These are phyloP conservation scores for Ophiostoma pallidulum DNA, from an alignment of 2,329 filamentous ascomycete genomes.

Conservation along the genomic window DNA sequence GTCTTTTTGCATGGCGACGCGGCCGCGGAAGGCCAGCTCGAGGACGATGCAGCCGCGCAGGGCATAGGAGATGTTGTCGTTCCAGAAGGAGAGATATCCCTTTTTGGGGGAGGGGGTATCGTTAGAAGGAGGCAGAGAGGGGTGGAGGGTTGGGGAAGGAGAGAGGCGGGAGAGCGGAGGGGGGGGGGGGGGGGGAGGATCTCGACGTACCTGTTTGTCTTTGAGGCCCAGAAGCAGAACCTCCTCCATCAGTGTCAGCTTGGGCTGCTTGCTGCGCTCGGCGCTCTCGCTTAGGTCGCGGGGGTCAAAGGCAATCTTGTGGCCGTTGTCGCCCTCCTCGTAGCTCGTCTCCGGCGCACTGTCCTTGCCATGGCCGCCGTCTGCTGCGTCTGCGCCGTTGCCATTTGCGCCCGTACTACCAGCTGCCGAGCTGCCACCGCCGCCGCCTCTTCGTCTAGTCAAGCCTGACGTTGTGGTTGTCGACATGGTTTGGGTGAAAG, in stretches of 20 bases:
- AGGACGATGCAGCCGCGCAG: slow-evolving; percentile 96
- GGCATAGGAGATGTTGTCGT: slow-evolving; percentile 99
- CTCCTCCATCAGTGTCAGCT: slow-evolving; percentile 98
- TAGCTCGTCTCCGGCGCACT: slow-evolving; percentile 69
- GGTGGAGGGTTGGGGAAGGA: background rate
- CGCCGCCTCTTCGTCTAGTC: slow-evolving; percentile 60
- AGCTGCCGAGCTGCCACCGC: slow-evolving; percentile 44
- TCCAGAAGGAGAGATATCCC: slow-evolving; percentile 99
- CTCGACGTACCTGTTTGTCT: slow-evolving; percentile 76
- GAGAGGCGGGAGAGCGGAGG: background rate
- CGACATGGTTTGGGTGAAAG: slow-evolving; percentile 9
- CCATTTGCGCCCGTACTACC: slow-evolving; percentile 43
- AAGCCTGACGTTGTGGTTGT: slow-evolving; percentile 29
- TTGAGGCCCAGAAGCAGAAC: slow-evolving; percentile 90
- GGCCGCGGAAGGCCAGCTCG: slow-evolving; percentile 89
- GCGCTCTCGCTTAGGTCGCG: slow-evolving; percentile 94
- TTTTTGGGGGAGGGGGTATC: slow-evolving; percentile 33
- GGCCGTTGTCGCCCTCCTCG: slow-evolving; percentile 85
- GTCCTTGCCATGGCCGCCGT: slow-evolving; percentile 46
- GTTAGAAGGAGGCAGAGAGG: too few relatives aligned
- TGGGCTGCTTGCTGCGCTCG: slow-evolving; percentile 94
- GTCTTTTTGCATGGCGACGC: slow-evolving; percentile 98
- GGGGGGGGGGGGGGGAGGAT: background rate
- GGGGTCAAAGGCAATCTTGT: slow-evolving; percentile 97
- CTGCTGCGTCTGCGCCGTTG: slow-evolving; percentile 46